Evolutionary conservation across 441 rosid genomes (phyloP).

Genomic region (Theobroma grandiflorum): DNA sequence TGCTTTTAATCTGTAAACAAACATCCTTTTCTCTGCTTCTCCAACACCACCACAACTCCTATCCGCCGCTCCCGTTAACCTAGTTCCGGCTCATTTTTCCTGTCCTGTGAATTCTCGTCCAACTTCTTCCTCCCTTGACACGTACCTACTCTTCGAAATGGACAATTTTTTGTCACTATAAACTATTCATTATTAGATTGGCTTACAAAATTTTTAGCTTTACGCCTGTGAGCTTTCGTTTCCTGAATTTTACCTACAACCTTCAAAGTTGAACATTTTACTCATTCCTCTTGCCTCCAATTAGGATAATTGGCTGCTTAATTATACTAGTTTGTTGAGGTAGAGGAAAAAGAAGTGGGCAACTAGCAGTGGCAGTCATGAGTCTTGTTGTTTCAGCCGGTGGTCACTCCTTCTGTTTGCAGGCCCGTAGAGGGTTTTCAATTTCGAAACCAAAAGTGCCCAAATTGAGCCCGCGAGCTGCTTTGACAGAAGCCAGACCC

Average conservation of each 20-base stretch:
- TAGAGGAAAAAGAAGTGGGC: neutral
- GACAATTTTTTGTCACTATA: too few species aligned
- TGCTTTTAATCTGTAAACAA: too few species aligned
- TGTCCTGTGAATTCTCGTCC: too few species aligned
- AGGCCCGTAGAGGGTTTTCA: constrained; percentile 1
- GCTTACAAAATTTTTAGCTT: too few species aligned
- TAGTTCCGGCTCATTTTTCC: too few species aligned
- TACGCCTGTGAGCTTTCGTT: too few species aligned
- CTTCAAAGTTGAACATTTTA: neutral
- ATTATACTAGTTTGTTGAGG: neutral
- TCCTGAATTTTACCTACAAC: neutral
- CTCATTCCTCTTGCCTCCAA: neutral
- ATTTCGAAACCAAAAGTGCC: neutral
- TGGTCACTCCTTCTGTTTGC: neutral
- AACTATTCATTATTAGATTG: too few species aligned
- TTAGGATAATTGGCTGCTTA: neutral
- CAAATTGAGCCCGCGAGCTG: constrained; percentile 42
- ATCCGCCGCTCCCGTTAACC: too few species aligned
- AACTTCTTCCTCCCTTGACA: too few species aligned
- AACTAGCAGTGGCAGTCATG: constrained; percentile 15
- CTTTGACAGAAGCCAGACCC: constrained; percentile 58
- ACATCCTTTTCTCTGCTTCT: too few species aligned
- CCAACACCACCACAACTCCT: too few species aligned
- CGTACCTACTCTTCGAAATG: too few species aligned
- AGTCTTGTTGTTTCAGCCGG: constrained; percentile 26